A percentile compares a stretch with the other conserved stretches of the same genome.
phyloP scores from a whole-genome alignment of 371 early-diverging fungal genomes.

The Thermomucor indicae-seudaticae region DNA sequence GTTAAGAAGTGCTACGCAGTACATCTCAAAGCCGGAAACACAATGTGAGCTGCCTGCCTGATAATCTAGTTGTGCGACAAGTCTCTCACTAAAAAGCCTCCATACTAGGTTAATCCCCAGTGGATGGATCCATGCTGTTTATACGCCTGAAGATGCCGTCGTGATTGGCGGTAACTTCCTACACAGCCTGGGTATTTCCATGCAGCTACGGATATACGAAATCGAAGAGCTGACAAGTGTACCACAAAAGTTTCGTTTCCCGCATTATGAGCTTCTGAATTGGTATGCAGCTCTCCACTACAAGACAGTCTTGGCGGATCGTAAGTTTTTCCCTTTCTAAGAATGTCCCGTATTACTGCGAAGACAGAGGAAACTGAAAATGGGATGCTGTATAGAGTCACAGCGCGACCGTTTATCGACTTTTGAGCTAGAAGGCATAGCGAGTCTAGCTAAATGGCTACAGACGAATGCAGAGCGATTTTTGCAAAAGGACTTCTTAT shows the following conservation, averaged over 20 bases:
- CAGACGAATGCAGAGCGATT: too few relatives aligned
- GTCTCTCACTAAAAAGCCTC: not conserved
- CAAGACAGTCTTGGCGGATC: slow-evolving; percentile 18
- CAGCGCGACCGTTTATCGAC: not conserved
- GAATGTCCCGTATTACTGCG: not conserved
- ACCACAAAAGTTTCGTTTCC: slow-evolving; percentile 81
- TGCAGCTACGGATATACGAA: slow-evolving; percentile 63
- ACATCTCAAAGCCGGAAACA: slow-evolving; percentile 69
- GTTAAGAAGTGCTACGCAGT: slow-evolving; percentile 69
- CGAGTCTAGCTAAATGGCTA: slow-evolving; percentile 7
- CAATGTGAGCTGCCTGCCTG: slow-evolving; percentile 53
- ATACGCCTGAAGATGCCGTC: slow-evolving; percentile 79
- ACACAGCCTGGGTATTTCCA: slow-evolving; percentile 67
- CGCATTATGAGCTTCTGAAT: slow-evolving; percentile 75
- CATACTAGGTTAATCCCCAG: slow-evolving; percentile 78
- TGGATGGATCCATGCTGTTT: slow-evolving; percentile 96
- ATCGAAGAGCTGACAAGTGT: slow-evolving; percentile 80
- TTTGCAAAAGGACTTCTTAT: too few relatives aligned
- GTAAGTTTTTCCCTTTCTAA: slow-evolving; percentile 7
- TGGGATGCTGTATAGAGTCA: not conserved
- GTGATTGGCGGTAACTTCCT: slow-evolving; percentile 95
- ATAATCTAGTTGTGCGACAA: not conserved
- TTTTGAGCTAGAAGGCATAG: slow-evolving; percentile 5
- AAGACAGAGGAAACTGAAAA: not conserved
- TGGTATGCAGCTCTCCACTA: slow-evolving; percentile 64